Evolutionary conservation across 2,329 filamentous ascomycete species (phyloP).

Genomic region (Westerdykella sp.): DNA sequence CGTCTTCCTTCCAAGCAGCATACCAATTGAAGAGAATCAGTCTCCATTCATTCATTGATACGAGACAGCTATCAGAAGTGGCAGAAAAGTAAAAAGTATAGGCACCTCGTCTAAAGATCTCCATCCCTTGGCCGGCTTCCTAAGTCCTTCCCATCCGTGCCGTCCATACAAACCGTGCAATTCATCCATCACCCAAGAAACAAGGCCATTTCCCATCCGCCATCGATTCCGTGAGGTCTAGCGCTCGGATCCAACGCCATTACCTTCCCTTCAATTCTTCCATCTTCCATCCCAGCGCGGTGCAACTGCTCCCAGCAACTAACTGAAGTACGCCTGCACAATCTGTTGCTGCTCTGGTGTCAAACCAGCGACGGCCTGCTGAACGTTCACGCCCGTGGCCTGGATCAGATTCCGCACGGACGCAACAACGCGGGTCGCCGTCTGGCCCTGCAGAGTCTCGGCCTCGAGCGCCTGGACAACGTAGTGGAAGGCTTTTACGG

Average conservation of each 20-base stretch:
- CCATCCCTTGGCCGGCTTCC: background rate
- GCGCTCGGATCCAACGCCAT: too few relatives aligned
- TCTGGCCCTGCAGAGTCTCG: slow-evolving; percentile 81
- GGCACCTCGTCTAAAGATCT: too few relatives aligned
- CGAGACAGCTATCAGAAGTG: too few relatives aligned
- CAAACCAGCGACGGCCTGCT: slow-evolving; percentile 68
- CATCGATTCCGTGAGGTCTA: background rate
- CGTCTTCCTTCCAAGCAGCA: too few relatives aligned
- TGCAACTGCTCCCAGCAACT: slow-evolving; percentile 12
- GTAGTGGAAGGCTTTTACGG: slow-evolving; percentile 74
- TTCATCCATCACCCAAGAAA: too few relatives aligned
- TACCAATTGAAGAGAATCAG: too few relatives aligned
- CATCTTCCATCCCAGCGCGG: too few relatives aligned
- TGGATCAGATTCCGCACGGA: slow-evolving; percentile 74
- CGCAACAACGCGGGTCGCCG: slow-evolving; percentile 66
- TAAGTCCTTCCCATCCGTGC: background rate
- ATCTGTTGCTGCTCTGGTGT: slow-evolving; percentile 71
- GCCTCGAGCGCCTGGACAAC: slow-evolving; percentile 86
- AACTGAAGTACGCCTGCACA: slow-evolving; percentile 73
- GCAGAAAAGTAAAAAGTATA: too few relatives aligned
- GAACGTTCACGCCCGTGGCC: slow-evolving; percentile 66
- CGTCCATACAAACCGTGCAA: too few relatives aligned
- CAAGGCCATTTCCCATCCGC: too few relatives aligned
- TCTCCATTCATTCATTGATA: too few relatives aligned
- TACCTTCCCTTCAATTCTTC: too few relatives aligned